Conservation (phyloP, 116 monocot genomes). For the Zostera marina region DNA sequence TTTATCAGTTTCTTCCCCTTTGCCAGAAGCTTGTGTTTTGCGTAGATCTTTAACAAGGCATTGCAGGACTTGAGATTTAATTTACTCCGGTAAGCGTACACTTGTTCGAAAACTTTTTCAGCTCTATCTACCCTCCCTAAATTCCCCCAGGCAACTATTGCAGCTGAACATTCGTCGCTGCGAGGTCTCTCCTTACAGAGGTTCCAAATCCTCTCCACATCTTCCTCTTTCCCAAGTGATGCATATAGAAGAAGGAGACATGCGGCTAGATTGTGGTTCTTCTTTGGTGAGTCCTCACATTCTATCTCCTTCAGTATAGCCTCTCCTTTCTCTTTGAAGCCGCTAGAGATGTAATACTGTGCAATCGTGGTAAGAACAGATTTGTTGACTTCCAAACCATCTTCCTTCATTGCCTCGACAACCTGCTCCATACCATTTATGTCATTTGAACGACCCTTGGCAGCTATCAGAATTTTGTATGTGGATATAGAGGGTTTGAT, state of each 20-base stretch:
- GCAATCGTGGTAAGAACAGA: slow-evolving; percentile 21
- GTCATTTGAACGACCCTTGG: slow-evolving; percentile 47
- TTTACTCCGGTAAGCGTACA: no score
- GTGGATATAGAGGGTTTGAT: slow-evolving; percentile 52
- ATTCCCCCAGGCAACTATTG: slow-evolving; percentile 62
- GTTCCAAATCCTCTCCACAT: slow-evolving; percentile 73
- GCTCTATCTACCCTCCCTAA: slow-evolving; percentile 46
- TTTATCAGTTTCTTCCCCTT: slow-evolving; percentile 62
- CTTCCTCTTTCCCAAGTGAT: slow-evolving; percentile 32
- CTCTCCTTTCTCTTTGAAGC: slow-evolving; percentile 40
- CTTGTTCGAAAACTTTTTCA: slow-evolving; percentile 47
- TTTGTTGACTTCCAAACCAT: slow-evolving; percentile 35
- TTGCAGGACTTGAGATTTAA: slow-evolving; percentile 38
- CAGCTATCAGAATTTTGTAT: slow-evolving; percentile 53
- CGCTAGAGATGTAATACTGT: slow-evolving; percentile 33
- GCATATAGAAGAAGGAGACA: slow-evolving; percentile 53
- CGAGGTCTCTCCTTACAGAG: slow-evolving; percentile 23
- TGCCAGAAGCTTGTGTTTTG: slow-evolving; percentile 39
- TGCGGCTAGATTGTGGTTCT: slow-evolving; percentile 26
- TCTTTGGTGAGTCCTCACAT: slow-evolving; percentile 25
- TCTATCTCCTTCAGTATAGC: slow-evolving; percentile 47
- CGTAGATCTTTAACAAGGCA: slow-evolving; percentile 50
- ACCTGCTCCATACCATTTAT: slow-evolving; percentile 56
- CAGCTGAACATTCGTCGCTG: slow-evolving; percentile 39
- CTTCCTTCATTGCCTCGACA: slow-evolving; percentile 44